Conservation (phyloP, 768 basidiomycete genomes). For the Wakefieldia striispora region DNA sequence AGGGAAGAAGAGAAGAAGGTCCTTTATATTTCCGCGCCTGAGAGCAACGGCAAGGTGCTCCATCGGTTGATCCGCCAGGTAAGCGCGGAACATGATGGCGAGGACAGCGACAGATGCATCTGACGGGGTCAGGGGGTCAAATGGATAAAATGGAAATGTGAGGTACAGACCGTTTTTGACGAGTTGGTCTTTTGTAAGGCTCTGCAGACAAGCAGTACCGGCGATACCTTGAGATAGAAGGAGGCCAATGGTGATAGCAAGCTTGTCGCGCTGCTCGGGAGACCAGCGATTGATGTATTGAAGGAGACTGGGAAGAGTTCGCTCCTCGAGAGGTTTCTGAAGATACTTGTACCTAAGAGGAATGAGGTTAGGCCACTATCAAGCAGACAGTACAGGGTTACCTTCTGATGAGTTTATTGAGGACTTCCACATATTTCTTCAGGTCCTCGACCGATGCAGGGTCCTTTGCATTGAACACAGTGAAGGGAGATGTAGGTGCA, state of each 20-base stretch:
- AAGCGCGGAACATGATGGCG: constrained; percentile 77
- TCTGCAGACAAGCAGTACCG: constrained; percentile 72
- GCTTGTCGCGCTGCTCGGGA: constrained; percentile 72
- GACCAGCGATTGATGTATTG: constrained; percentile 91
- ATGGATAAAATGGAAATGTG: neutral
- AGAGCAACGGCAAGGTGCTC: constrained; percentile 84
- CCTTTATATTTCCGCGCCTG: constrained; percentile 81
- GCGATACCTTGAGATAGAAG: constrained; percentile 83
- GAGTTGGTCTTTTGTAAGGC: constrained; percentile 89
- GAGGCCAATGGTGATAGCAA: constrained; percentile 78
- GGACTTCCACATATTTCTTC: constrained; percentile 90
- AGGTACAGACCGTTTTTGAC: constrained; percentile 78
- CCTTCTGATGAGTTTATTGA: constrained; percentile 96
- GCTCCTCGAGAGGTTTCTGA: constrained; percentile 91
- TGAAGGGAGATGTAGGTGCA: constrained; percentile 84
- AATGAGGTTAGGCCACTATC: constrained; percentile 2
- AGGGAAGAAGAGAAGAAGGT: constrained; percentile 87
- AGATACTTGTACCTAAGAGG: constrained; percentile 92
- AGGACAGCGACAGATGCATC: constrained; percentile 77
- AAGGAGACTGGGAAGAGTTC: constrained; percentile 75
- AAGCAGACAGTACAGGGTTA: constrained; percentile 29
- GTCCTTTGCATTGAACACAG: constrained; percentile 77
- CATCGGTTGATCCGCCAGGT: constrained; percentile 79
- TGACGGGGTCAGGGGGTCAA: constrained; percentile 31
- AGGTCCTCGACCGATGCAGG: constrained; percentile 81